Evolutionary conservation across 352 stramenopile species (phyloP), one percentile per base, ranked within the genome.

Genomic region (Phytophthora podocarpi): DNA sequence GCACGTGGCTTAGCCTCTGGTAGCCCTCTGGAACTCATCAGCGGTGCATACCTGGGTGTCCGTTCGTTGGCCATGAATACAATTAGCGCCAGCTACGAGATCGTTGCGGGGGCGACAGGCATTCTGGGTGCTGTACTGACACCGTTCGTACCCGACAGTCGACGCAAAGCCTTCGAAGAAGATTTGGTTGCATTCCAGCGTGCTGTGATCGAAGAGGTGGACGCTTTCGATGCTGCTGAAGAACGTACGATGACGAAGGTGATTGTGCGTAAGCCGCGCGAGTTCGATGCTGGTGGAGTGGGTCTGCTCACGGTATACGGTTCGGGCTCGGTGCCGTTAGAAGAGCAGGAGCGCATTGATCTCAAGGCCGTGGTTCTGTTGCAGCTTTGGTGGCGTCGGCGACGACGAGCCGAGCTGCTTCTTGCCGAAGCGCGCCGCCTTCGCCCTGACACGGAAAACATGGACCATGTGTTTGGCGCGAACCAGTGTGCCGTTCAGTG

Each of bases 61-160:
- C 80, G 86, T 5, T 94, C 85, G 11, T 65, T 96, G 20, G 87
- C 84, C 1, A 96, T 95, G 87, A 96, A 96, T 50, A 88, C 81
- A 4, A 96, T 96, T 64, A 96, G 87, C 58, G 87, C 85, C 16
- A 90, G 85, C 8, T 96, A 96, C 60, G 87, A 96, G 63, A 93
- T 94, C 43, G 81, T 96, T 7, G 87, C 87, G 0, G 87, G 87
- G 12, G 83, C 80, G 13, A 90, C 82, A 1, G 87, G 82, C 2
- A 90, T 95, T 37, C 61, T 95, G 0, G 72, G 79, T n/a, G 83
- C 82, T n/a, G 41, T 95, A 11, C 57, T 92, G n/a, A 74, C 66
- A 4, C 87, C 85, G 9, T 58, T 95, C 12, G 60, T 94, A 6
- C 85, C 85, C 5, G 83, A 92, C 26, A 85, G 72, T 58, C 87